Evolutionary conservation across 345 rosid genomes (phyloP).

Genomic region (Draba incana): DNA sequence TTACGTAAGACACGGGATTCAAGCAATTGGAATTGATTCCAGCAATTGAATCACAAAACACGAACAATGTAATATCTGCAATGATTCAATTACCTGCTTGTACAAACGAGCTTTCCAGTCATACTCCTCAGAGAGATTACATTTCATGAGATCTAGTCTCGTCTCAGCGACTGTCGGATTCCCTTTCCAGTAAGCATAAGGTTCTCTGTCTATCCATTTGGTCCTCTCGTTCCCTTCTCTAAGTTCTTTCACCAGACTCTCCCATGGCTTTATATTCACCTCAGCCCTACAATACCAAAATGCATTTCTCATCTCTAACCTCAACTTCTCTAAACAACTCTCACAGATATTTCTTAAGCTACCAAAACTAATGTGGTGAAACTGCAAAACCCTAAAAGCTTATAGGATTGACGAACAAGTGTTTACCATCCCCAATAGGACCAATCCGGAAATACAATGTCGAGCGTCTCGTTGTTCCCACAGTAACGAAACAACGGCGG

Average conservation of each 20-base stretch:
- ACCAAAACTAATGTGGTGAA: conserved; percentile 7
- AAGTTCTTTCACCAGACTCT: conserved; percentile 49
- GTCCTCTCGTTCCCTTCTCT: conserved; percentile 54
- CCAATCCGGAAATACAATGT: conserved; percentile 88
- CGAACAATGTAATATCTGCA: conserved; percentile 2
- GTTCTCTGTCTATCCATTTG: conserved; percentile 68
- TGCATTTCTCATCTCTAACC: conserved; percentile 10
- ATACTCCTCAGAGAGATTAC: conserved; percentile 61
- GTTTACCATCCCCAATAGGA: conserved; percentile 92
- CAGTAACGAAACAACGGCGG: conserved; percentile 82
- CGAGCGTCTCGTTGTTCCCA: conserved; percentile 55
- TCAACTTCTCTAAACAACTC: conserved; percentile 2
- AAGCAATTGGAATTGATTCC: not conserved
- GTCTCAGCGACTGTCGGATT: conserved; percentile 67
- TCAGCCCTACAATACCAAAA: conserved; percentile 61
- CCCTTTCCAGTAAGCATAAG: conserved; percentile 93
- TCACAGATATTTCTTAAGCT: conserved; percentile 4
- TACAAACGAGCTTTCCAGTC: conserved; percentile 95
- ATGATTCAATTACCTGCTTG: conserved; percentile 51
- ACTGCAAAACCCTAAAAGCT: not conserved
- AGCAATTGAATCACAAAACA: conserved; percentile 2
- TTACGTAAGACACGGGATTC: not conserved
- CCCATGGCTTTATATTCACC: conserved; percentile 80
- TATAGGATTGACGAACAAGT: not conserved
- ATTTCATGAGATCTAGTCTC: conserved; percentile 70